A percentile compares a stretch with the other conserved stretches of the same genome.
These are phyloP conservation scores for Chamaecyparis obtusa DNA, from an alignment of 75 land plant genomes.

Conservation along the genomic window DNA sequence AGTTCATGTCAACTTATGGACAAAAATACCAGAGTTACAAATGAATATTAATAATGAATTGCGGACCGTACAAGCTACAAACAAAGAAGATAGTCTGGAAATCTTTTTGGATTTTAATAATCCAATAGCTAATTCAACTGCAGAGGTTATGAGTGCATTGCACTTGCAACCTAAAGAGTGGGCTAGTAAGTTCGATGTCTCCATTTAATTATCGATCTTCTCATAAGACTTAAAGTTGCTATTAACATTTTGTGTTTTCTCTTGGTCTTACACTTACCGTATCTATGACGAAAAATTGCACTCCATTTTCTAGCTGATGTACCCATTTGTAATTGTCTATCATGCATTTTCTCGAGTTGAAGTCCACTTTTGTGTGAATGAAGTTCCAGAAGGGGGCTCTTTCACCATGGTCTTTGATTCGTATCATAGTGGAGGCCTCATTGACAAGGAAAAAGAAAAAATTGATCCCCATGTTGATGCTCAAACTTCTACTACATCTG, in stretches of 20 bases:
- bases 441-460: conserved; percentile 80
- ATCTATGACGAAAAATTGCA: too few species aligned
- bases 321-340: too few species aligned
- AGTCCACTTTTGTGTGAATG: too few species aligned
- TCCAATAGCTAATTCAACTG: conserved; percentile 44
- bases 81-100: conserved; percentile 36
- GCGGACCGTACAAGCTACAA: conserved; percentile 52
- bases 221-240: too few species aligned
- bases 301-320: too few species aligned
- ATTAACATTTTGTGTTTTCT: too few species aligned
- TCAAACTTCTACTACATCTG: neutral
- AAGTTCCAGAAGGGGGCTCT: conserved; percentile 54
- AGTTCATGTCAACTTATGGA: conserved; percentile 49
- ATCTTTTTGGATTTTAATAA: conserved; percentile 60
- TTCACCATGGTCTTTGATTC: conserved; percentile 89
- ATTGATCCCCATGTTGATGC: conserved; percentile 38
- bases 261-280: too few species aligned
- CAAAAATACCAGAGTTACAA: conserved; percentile 40
- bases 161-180: neutral
- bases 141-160: conserved; percentile 33
- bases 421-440: conserved; percentile 80
- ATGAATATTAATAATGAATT: conserved; percentile 33
- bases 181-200: too few species aligned
- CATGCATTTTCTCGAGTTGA: too few species aligned
- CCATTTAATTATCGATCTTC: too few species aligned